Evolutionary conservation across 2,329 filamentous ascomycete species (phyloP), one percentile per base, ranked within the genome.

Genomic region (Beauveria australis): DNA sequence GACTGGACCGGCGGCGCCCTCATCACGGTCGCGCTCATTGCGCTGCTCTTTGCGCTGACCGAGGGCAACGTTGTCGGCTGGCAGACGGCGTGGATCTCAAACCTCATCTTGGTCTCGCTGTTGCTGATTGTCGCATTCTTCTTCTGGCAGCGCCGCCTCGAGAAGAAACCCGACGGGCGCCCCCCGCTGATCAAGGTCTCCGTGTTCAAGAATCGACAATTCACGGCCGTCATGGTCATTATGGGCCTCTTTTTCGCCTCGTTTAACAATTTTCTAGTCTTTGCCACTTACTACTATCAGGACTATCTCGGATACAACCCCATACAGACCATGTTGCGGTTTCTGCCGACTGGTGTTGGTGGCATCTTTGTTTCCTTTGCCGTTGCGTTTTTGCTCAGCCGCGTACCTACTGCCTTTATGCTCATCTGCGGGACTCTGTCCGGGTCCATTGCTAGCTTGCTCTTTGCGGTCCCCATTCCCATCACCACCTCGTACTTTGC

Each of bases 21-120:
- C 46, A 79, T 89, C 64, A 89, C 87, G 0, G 69, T 77, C 1
- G 84, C 83, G 0, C 76, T 89, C 3, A 72, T 89, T 9, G 79
- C 83, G 0, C 76, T 90, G 10, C 76, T 89, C 41, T 87, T 89
- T 62, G 83, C 85, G 0, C 74, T 90, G 30, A 88, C 87, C 0
- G 82, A 89, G 67, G 87, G 87, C 22, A 89, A 88, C 64, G 82
- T 87, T 0, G 82, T 86, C 1, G 87, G 87, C 5, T 91, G 87
- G 87, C 70, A 72, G 8, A 83, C 80, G 0, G 78, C 85, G 0
- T 89, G 84, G 81, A 78, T 89, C 5, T 79, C 82, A 0, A 75
- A 77, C 2, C 72, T 88, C 18, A 82, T 89, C 41, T 81, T 83
- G 3, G 71, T 86, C 4, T 80, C 85, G 0, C 18, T 87, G 10